Evolutionary conservation across 2,329 filamentous ascomycete species (phyloP), one percentile per base, ranked within the genome.

Genomic region (Scleromitrula shiraiana): DNA sequence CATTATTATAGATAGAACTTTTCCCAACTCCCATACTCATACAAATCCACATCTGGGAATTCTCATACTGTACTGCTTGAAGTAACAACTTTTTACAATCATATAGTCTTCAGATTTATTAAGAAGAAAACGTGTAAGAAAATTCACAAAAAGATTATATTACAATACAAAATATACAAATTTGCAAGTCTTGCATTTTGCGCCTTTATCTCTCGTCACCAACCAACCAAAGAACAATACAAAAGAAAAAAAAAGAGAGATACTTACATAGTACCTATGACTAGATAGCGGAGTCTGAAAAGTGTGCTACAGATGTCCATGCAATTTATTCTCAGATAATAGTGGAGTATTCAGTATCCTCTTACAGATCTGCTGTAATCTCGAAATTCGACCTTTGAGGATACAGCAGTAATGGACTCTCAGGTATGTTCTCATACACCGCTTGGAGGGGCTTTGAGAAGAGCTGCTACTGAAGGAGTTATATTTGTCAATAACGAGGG

Each of bases 391-490:
- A 15, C 32, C 32, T 32, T 39, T 36, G 36, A 33, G 44, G 46
- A 40, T 24, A 43, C 52, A 46, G 50, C 39, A 49, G 54, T 55
- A 53, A 64, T 64, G 61, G 61, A 64, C 50, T 49, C 51, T 46
- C 60, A 64, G 54, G 61, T 62, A 59, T 53, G 55, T 56, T 48
- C 22, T 20, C 19, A 50, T 44, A 52, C 42, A 50, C 38, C 50
- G 51, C 46, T 26, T 17, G 10, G 23, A 41, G 33, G 36, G 26
- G 35, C 27, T n/a, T n/a, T n/a, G n/a, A n/a, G n/a, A 4, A 20
- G 12, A 41, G 9, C 7, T 27, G 41, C 17, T 33, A 17, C 23
- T 39, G 37, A 32, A 22, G 27, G 27, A 20, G 38, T 12, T 20
- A 7, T 17, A 22, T 10, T 22, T 12, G 22, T 35, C 7, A 29